Base-by-base conservation (phyloP, 108 stramenopile genomes). In the Cyclotella cryptica region DNA sequence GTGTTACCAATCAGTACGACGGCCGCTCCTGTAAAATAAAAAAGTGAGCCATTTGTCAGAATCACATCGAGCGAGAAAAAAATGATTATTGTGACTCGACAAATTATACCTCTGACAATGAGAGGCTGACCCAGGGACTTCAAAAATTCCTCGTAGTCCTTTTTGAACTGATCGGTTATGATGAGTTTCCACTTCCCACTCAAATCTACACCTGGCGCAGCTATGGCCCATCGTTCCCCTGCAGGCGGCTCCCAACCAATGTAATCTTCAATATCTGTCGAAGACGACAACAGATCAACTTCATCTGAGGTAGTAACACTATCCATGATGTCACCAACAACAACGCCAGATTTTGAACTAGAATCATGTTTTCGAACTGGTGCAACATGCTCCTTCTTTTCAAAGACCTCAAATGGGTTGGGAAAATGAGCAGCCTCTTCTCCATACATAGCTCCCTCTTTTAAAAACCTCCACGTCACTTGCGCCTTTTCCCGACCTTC, bases 121-220 rank as follows among this genome's bases (percentile, higher is more conserved):
- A 82, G 29, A 0, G 93, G 93, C 70, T 94, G 93, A 17, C 91
- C 93, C 19, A 94, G 58, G 10, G 78, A 53, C 51, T 74, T 81
- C 11, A 94, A 72, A 69, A 92, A 94, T 59, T 73, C 73, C 77
- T 92, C 91, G 57, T 93, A 93, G 14, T 92, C 86, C 47, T 74
- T 27, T 53, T 89, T 88, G 80, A 94, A 94, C 39, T 85, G 72
- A 19, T 94, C 88, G 19, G 83, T 79, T 12, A 90, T 83, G 30
- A 92, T 76, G 10, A 94, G 59, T 58, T 85, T 80, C 93, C 93
- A 94, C 21, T 88, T 83, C 18, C 93, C 93, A 3, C 88, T 83
- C 42, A 94, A 54, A 70, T 94, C 85, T 8, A 89, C 84, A 24
- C 64, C 80, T 17, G 83, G 81, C 22, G 86, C 66, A n/a, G 88